Evolutionary conservation across 1,284 basidiomycete genomes (phyloP), one percentile per base, ranked within the genome.

Genomic region (Stereum hirsutum): DNA sequence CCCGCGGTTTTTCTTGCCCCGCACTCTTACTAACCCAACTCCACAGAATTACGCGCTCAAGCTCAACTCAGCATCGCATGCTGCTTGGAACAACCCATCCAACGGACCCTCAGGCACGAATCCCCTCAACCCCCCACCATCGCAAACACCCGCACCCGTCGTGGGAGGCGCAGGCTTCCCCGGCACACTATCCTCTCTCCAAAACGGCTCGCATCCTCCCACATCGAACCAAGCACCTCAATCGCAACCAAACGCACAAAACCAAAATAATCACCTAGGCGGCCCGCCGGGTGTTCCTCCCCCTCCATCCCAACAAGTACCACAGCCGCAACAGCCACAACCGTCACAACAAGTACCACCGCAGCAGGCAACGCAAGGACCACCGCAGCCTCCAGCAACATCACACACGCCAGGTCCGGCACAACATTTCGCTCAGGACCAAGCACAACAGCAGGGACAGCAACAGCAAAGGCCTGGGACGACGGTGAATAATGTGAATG

Each of bases 271-370:
- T 49, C 59, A 56, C 52, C 55, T 75, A 47, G 70, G 66, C 45
- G 64, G 67, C 12, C 78, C 77, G 34, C 74, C 76, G 46, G 75
- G 77, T 36, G 71, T 78, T 25, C 69, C 70, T 51, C 70, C 69
- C 34, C 70, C 69, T 14, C 42, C 56, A 5, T 37, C 63, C 57
- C 27, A 21, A 48, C 60, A 69, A 43, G 68, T 65, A 49, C 61
- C 33, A 4, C 52, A 14, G 28, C 47, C 15, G 27, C 39, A 27
- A 7, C 39, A 28, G 14, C 34, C 34, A 21, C 34, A 17, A 23
- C 30, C 28, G 19, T 35, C 44, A 12, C 50, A 51, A 49, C 42
- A 55, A 27, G 52, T 47, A 49, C 32, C 46, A 46, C 36, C 47
- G 43, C 51, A 42, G 45, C 48, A 42, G 24, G 48, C 44, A 46